These are phyloP conservation scores for Alternaria alternata DNA, from an alignment of 2,329 filamentous ascomycete species.

Conservation along the genomic window DNA sequence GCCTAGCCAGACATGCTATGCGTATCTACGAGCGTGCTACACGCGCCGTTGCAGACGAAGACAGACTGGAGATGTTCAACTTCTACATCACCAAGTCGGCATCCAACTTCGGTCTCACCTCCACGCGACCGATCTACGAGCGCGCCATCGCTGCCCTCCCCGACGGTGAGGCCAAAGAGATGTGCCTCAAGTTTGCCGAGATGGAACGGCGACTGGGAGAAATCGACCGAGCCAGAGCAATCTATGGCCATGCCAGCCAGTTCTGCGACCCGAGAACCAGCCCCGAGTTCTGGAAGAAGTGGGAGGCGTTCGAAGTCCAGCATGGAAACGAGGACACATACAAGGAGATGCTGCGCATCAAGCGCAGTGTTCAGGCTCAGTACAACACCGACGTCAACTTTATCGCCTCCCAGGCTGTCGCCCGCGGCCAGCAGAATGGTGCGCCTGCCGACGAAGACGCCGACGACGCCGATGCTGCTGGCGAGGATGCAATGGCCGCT, in stretches of 20 bases:
- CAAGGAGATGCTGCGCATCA: slow-evolving; percentile 98
- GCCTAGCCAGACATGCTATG: slow-evolving; percentile 95
- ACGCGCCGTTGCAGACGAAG: slow-evolving; percentile 91
- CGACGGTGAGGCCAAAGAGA: slow-evolving; percentile 90
- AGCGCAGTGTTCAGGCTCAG: slow-evolving; percentile 94
- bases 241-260: slow-evolving; percentile 95
- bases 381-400: slow-evolving; percentile 99
- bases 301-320: slow-evolving; percentile 96
- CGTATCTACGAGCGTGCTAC: slow-evolving; percentile 98
- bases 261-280: slow-evolving; percentile 96
- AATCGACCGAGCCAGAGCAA: slow-evolving; percentile 92
- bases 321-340: slow-evolving; percentile 99
- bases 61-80: slow-evolving; percentile 97
- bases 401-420: slow-evolving; percentile 93
- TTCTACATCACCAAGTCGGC: slow-evolving; percentile 99
- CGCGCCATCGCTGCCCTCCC: slow-evolving; percentile 92
- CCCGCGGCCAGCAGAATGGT: slow-evolving; percentile 73
- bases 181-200: slow-evolving; percentile 98
- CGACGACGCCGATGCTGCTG: slow-evolving; percentile 52
- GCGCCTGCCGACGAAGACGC: slow-evolving; percentile 52
- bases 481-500: slow-evolving; percentile 85
- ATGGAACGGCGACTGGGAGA: slow-evolving; percentile 93
- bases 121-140: slow-evolving; percentile 94
- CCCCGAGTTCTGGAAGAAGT: slow-evolving; percentile 91
- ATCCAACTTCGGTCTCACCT: slow-evolving; percentile 95